Evolutionary conservation across 2,329 filamentous ascomycete species (phyloP).

Genomic region (Hortaea sp.): DNA sequence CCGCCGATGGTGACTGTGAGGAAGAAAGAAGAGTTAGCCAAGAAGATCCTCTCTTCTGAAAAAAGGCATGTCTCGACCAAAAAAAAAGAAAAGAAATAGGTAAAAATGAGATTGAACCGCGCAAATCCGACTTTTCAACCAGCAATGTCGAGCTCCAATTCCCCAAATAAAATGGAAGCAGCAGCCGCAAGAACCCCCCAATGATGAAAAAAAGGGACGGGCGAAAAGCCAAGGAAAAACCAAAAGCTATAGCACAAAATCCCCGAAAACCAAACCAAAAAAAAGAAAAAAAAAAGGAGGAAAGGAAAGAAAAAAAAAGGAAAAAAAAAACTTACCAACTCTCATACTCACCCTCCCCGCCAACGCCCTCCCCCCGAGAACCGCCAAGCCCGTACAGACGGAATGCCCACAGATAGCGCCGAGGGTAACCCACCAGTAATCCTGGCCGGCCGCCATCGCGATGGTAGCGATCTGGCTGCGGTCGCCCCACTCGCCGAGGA

Average conservation of each 20-base stretch:
- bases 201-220: too few relatives aligned
- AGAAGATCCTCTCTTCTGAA: neutral
- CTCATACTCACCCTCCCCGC: conserved; percentile 89
- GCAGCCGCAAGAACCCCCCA: too few relatives aligned
- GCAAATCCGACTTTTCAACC: neutral
- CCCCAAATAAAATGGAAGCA: too few relatives aligned
- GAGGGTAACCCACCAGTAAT: conserved; percentile 97
- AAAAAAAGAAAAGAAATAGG: neutral
- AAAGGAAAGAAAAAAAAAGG: neutral
- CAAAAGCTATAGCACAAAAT: neutral
- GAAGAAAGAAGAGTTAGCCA: neutral
- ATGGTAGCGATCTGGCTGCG: conserved; percentile 96
- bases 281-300: neutral
- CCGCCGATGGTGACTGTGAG: conserved; percentile 80
- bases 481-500: conserved; percentile 96
- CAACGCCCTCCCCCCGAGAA: conserved; percentile 84
- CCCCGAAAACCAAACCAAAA: neutral
- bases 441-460: conserved; percentile 94
- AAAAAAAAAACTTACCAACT: conserved; percentile 58
- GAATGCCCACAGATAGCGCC: conserved; percentile 80
- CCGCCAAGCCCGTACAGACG: conserved; percentile 82
- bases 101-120: too few relatives aligned
- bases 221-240: too few relatives aligned
- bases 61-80: neutral
- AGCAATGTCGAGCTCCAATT: too few relatives aligned